Evolutionary conservation across 768 basidiomycete genomes (phyloP), one percentile per base, ranked within the genome.

Genomic region (Paxillus involutus): DNA sequence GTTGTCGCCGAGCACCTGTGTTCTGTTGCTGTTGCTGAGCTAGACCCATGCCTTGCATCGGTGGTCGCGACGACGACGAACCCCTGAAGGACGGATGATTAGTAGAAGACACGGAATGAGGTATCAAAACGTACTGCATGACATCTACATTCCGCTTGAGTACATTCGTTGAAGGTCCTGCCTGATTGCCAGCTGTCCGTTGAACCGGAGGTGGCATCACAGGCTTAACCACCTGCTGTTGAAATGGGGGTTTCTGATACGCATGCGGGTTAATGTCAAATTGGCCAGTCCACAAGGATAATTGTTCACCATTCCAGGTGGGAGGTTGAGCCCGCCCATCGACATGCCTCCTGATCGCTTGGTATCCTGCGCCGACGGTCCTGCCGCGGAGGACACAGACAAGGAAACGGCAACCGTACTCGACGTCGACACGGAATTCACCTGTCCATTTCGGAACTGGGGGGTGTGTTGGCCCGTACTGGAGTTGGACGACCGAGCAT

Each of bases 321-420:
- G 77, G 51, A 78, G 77, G 60, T 80, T 73, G 59, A 79, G 83
- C 2, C 79, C 80, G 26, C 81, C 81, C 53, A 75, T 68, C 2
- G 79, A 73, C 21, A 73, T 1, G 11, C 24, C 16, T 12, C 6
- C 6, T 12, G 48, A 44, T 3, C 44, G 44, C 43, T 41, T 56
- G 40, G 37, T 1, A 4, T 51, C 51, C 10, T 45, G 55, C 4
- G 14, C 44, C 21, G 45, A 3, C 6, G 46, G 26, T 3, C 48
- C 50, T 41, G 44, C 16, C 3, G 16, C 13, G 14, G n/a, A 30
- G 26, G 44, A 32, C 12, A 26, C 30, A 26, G 44, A 45, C 13
- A 16, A 12, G n/a, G 44, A n/a, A 30, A 29, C 29, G n/a, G 44
- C 6, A 9, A 32, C 30, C 9, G 33, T 13, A 7, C 50, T 49